A percentile compares a stretch with the other conserved stretches of the same genome.
phyloP scores from a whole-genome alignment of 345 rosid genomes.

The Pseudoturritis turrita region DNA sequence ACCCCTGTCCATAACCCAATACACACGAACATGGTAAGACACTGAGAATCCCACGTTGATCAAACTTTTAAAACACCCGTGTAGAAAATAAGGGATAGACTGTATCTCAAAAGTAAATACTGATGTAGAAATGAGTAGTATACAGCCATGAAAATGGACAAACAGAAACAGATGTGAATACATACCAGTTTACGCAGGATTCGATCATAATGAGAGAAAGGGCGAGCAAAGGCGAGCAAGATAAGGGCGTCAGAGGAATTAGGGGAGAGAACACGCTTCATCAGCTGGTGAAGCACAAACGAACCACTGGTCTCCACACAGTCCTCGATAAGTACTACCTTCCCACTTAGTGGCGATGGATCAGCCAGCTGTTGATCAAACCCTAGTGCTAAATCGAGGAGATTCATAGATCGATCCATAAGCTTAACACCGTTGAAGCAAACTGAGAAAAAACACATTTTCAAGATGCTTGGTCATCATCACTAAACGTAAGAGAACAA shows the following conservation, averaged over 20 bases:
- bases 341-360: conserved; percentile 45
- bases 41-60: neutral
- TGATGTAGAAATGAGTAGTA: no score
- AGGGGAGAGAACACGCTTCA: conserved; percentile 62
- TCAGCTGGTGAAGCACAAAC: conserved; percentile 72
- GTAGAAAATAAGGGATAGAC: neutral
- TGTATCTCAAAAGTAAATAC: neutral
- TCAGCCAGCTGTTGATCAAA: conserved; percentile 36
- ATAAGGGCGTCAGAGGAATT: conserved; percentile 45
- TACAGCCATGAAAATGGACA: neutral
- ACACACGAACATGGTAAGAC: neutral
- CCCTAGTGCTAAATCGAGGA: conserved; percentile 69
- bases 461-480: neutral
- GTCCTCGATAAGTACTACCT: conserved; percentile 60
- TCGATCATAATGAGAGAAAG: conserved; percentile 91
- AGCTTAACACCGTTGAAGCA: neutral
- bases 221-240: conserved; percentile 70
- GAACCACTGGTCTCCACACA: conserved; percentile 81
- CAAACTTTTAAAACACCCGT: no score
- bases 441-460: neutral
- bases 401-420: conserved; percentile 48
- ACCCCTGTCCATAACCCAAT: conserved; percentile 51
- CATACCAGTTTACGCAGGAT: conserved; percentile 68
- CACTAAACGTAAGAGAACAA: neutral
- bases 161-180: neutral